phyloP scores from a whole-genome alignment of 2,329 filamentous ascomycete genomes.

The Emydomyces testavorans region DNA sequence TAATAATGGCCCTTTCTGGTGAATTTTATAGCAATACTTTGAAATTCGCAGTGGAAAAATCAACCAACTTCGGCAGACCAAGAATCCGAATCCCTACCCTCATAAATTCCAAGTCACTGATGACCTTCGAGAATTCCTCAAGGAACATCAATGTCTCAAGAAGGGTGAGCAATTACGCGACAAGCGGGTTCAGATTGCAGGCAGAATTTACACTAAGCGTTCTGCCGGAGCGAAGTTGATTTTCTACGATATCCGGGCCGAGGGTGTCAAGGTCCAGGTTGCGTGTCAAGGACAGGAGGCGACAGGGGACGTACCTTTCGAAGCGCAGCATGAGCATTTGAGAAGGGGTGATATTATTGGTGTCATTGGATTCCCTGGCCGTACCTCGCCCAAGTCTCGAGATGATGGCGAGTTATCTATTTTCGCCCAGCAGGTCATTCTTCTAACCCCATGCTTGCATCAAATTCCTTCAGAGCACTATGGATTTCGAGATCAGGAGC shows the following conservation, averaged over 20 bases:
- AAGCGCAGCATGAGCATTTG: slow-evolving; percentile 78
- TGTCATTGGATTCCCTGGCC: slow-evolving; percentile 68
- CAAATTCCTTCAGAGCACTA: slow-evolving; percentile 76
- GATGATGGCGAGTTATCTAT: slow-evolving; percentile 87
- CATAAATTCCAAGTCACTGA: slow-evolving; percentile 87
- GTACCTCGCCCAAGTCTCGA: slow-evolving; percentile 80
- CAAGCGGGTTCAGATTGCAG: slow-evolving; percentile 63
- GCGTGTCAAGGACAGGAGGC: slow-evolving; percentile 81
- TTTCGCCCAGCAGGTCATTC: slow-evolving; percentile 73
- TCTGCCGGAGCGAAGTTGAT: slow-evolving; percentile 70
- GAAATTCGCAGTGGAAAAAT: slow-evolving; percentile 82
- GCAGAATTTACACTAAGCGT: slow-evolving; percentile 81
- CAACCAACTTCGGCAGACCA: slow-evolving; percentile 61
- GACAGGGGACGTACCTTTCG: slow-evolving; percentile 58
- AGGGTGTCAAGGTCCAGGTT: slow-evolving; percentile 72
- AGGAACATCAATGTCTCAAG: slow-evolving; percentile 65
- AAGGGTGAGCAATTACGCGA: slow-evolving; percentile 75
- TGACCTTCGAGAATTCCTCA: slow-evolving; percentile 66
- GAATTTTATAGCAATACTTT: slow-evolving; percentile 69
- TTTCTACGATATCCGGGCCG: slow-evolving; percentile 77
- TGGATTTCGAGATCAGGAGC: slow-evolving; percentile 90
- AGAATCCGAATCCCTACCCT: slow-evolving; percentile 74
- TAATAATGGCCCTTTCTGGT: slow-evolving; percentile 5
- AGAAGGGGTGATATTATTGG: slow-evolving; percentile 89
- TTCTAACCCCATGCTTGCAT: slow-evolving; percentile 84